Evolutionary conservation across 139 green algal species (phyloP).

Genomic region (Chlorella vulgaris): DNA sequence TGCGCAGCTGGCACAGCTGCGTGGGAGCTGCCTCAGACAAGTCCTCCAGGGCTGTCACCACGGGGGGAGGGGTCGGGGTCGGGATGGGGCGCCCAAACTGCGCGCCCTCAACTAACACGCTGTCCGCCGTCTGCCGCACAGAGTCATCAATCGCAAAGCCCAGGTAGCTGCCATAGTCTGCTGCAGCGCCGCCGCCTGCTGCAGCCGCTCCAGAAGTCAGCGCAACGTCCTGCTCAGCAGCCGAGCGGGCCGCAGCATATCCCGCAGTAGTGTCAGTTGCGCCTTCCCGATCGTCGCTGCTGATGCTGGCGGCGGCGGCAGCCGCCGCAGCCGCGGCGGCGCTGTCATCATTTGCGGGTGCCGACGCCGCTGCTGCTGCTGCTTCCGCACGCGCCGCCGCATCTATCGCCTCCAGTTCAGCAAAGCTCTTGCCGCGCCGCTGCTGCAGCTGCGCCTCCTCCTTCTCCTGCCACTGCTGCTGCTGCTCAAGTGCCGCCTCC

Average conservation of each 20-base stretch:
- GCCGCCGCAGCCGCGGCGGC: background rate
- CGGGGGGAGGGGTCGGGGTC: background rate
- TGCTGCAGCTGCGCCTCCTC: background rate
- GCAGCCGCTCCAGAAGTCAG: background rate
- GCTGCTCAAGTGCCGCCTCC: background rate
- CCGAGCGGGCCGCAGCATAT: background rate
- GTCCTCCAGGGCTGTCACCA: slow-evolving; percentile 21
- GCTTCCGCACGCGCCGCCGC: background rate
- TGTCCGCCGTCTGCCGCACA: background rate
- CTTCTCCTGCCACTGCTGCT: background rate
- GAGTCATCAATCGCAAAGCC: slow-evolving; percentile 23
- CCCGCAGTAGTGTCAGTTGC: background rate
- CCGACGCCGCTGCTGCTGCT: background rate
- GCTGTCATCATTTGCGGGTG: background rate
- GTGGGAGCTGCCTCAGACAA: background rate
- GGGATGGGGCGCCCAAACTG: slow-evolving; percentile 25
- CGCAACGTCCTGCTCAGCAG: background rate
- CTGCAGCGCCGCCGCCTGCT: background rate
- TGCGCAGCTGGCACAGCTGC: slow-evolving; percentile 1
- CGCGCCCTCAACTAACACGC: background rate
- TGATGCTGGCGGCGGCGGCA: background rate
- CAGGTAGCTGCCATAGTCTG: slow-evolving; percentile 28
- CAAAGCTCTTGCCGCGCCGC: slow-evolving; percentile 14
- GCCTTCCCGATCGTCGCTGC: background rate
- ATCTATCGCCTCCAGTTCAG: slow-evolving; percentile 32